Evolutionary conservation across 345 rosid species (phyloP).

Genomic region (Mercurialis annua): DNA sequence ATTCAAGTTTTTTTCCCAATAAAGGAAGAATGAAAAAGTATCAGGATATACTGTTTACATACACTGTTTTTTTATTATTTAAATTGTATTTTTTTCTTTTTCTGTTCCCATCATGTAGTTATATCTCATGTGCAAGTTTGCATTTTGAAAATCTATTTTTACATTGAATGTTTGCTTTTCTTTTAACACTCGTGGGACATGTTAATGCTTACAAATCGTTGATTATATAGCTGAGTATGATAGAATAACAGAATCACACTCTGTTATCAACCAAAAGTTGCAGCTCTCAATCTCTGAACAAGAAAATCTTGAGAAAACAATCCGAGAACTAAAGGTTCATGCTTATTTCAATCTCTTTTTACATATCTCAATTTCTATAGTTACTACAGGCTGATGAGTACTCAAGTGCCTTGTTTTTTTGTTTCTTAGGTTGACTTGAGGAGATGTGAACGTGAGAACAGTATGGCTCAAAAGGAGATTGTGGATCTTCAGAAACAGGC

Average conservation of each 20-base stretch:
- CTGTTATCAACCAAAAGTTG: slow-evolving; percentile 65
- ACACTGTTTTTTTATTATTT: neutral
- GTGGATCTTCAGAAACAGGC: slow-evolving; percentile 87
- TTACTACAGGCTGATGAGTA: neutral
- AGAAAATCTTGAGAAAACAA: slow-evolving; percentile 63
- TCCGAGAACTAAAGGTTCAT: slow-evolving; percentile 69
- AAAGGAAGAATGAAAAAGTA: too few species aligned
- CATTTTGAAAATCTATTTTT: neutral
- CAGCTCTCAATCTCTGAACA: slow-evolving; percentile 67
- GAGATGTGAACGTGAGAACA: slow-evolving; percentile 72
- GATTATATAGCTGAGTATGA: slow-evolving; percentile 77
- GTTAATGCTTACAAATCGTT: slow-evolving; percentile 5
- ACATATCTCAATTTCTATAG: slow-evolving; percentile 4
- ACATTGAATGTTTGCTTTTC: neutral
- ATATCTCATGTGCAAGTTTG: neutral
- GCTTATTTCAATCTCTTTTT: neutral
- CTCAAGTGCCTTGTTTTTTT: slow-evolving; percentile 22
- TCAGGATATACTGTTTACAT: too few species aligned
- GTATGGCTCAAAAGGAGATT: slow-evolving; percentile 71
- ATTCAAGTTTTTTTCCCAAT: too few species aligned
- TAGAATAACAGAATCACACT: slow-evolving; percentile 76
- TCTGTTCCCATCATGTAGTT: neutral
- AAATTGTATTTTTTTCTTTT: neutral
- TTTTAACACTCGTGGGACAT: neutral
- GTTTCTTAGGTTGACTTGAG: slow-evolving; percentile 62